A percentile compares a stretch with the other conserved stretches of the same genome.
phyloP scores from a whole-genome alignment of 805 yeast genomes.

The Candida methanosorbosa region DNA sequence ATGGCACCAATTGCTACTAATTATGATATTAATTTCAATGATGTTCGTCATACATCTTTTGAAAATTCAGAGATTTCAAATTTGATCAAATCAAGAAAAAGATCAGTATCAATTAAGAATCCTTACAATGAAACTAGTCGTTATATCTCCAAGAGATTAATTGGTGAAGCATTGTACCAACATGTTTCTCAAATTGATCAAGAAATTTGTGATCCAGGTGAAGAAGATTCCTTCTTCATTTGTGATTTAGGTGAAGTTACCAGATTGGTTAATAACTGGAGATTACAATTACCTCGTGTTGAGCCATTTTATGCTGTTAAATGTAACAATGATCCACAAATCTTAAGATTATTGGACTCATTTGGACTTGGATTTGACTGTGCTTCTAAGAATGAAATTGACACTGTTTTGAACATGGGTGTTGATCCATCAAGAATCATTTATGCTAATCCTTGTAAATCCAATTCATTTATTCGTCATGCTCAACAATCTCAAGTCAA shows the following conservation, averaged over 20 bases:
- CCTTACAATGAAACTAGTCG: neutral
- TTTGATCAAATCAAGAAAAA: neutral
- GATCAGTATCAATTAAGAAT: neutral
- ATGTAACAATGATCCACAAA: conserved; percentile 69
- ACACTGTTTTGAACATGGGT: conserved; percentile 51
- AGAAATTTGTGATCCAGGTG: conserved; percentile 60
- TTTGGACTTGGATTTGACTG: conserved; percentile 84
- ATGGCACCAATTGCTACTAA: neutral
- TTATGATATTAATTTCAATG: too few species aligned
- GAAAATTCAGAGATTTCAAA: neutral
- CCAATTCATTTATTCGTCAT: conserved; percentile 69
- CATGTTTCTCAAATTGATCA: conserved; percentile 39
- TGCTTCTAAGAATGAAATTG: conserved; percentile 83
- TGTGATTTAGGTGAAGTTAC: conserved; percentile 73
- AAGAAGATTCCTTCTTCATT: conserved; percentile 80
- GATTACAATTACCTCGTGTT: conserved; percentile 54
- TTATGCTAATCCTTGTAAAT: conserved; percentile 92
- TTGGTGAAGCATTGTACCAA: conserved; percentile 20
- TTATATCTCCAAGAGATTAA: conserved; percentile 2
- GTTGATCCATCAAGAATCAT: conserved; percentile 60
- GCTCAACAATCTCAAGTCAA: conserved; percentile 50
- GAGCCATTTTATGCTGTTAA: conserved; percentile 92
- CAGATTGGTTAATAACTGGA: conserved; percentile 60
- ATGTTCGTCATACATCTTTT: neutral
- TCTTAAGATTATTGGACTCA: conserved; percentile 46